Base-by-base conservation (phyloP, 257 asterid genomes). In the Paraleonurus japonicus region DNA sequence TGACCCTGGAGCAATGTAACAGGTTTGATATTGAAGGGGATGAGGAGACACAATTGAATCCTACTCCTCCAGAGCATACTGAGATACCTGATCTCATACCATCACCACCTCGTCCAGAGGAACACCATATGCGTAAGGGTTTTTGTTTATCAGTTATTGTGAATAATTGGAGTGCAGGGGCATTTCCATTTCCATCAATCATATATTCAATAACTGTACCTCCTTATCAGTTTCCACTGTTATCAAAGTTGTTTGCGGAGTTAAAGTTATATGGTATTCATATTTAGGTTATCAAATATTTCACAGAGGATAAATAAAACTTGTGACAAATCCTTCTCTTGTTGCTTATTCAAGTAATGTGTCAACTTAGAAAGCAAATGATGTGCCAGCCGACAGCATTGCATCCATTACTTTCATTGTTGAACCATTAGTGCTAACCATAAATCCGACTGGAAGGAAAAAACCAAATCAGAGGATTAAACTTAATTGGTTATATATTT, bases 1-100 rank as follows among this genome's bases (percentile, higher is more conserved):
- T 70, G 35, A 66, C 41, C 54, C 60, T 24, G 66, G 62, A 67
- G 26, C 50, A 65, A 17, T 63, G 43, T 65, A 55, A 58, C 88
- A 94, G 99, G 88, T 94, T 94, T 75, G 97, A 91, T 80, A 82
- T 91, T 59, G 91, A 83, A 75, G 96, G 86, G 76, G 92, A 88
- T 48, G 96, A 82, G 15, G 93, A 83, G 65, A 78, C 86, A 48
- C 87, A 88, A 22, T 10, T 80, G 76, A 81, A 89, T 77, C 86
- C 81, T 77, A 75, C 80, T 76, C 80, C 78, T 69, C 81, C 79
- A 47, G 96, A 85, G 74, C 78, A 86, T 37, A 74, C 80, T 51
- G 83, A 75, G 70, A 75, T 85, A 41, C 96, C 97, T 60, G 87
- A 61, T 73, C 66, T 82, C 67, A 72, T 83, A 72, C 87, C 92